Evolutionary conservation across 2,329 filamentous ascomycete genomes (phyloP), one percentile per base, ranked within the genome.

Genomic region (Chaetomium olivaceum): DNA sequence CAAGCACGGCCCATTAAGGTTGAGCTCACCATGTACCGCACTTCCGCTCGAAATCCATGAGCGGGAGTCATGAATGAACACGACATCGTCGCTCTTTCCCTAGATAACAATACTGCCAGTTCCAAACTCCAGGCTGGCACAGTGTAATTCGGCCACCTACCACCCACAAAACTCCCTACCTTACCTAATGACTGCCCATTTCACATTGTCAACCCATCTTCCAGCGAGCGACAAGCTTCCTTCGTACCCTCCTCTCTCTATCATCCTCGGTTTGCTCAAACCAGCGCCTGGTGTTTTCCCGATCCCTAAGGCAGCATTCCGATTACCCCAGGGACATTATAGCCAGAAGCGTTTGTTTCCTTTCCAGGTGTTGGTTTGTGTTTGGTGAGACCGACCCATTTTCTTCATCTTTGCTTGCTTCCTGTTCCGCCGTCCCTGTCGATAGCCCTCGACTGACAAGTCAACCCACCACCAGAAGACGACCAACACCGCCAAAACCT

Each of bases 261-360:
- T 25, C 19, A 12, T 25, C 52, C 25, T 55, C 27, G 52, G 51
- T 62, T 62, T 62, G 52, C 52, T 57, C 60, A 62, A 61, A 46
- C 58, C 21, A 27, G 33, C 23, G n/a, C 31, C 23, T 43, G 31
- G 50, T 46, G 12, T 55, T 55, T 29, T 23, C 16, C 27, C 46
- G 48, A n/a, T 36, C 46, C 58, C 63, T 65, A 62, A 31, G 58
- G 43, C 46, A 61, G 27, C 54, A 52, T 51, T 58, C 52, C 58
- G 56, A 61, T 55, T 55, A 58, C 9, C n/a, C 27, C 16, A 23
- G 56, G 46, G 39, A 16, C 12, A n/a, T 27, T 43, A 63, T 62
- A 65, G 39, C 25, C 36, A 64, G 19, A 31, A 67, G 66, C 51
- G 36, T 67, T 68, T 63, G 43, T 48, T 29, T 31, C 36, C 25